phyloP scores from a whole-genome alignment of 768 basidiomycete species.

The Xerocomellus dryophilus region DNA sequence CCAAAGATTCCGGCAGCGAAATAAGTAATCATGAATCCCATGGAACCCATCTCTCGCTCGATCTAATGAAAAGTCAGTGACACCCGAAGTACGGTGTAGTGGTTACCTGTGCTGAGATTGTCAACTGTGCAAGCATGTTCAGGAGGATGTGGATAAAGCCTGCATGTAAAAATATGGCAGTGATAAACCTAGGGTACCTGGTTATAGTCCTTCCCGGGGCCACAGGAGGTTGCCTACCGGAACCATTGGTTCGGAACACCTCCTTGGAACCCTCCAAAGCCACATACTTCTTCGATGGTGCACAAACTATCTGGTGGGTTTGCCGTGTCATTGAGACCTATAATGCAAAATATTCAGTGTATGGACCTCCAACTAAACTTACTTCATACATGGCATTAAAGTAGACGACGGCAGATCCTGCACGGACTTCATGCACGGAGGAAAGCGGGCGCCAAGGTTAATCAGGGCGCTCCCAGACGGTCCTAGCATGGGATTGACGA shows the following conservation, averaged over 20 bases:
- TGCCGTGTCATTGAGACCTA: constrained; percentile 80
- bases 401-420: constrained; percentile 51
- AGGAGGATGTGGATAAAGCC: constrained; percentile 90
- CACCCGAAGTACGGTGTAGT: neutral
- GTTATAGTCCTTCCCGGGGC: constrained; percentile 46
- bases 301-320: constrained; percentile 73
- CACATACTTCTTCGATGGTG: constrained; percentile 79
- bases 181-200: constrained; percentile 60
- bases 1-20: constrained; percentile 92
- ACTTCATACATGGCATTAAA: constrained; percentile 53
- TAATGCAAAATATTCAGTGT: constrained; percentile 3
- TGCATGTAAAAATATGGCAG: constrained; percentile 89
- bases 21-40: constrained; percentile 82
- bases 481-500: constrained; percentile 87
- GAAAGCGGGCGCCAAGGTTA: constrained; percentile 86
- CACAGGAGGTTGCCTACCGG: constrained; percentile 35
- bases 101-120: constrained; percentile 70
- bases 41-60: constrained; percentile 88
- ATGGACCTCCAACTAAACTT: constrained; percentile 3
- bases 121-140: constrained; percentile 87
- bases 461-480: constrained; percentile 83
- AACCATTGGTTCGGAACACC: constrained; percentile 54
- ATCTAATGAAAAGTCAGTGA: constrained; percentile 46
- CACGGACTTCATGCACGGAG: constrained; percentile 86
- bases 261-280: constrained; percentile 70